Base-by-base conservation (phyloP, 495 filamentous ascomycete species). In the Talaromyces nanjingensis region DNA sequence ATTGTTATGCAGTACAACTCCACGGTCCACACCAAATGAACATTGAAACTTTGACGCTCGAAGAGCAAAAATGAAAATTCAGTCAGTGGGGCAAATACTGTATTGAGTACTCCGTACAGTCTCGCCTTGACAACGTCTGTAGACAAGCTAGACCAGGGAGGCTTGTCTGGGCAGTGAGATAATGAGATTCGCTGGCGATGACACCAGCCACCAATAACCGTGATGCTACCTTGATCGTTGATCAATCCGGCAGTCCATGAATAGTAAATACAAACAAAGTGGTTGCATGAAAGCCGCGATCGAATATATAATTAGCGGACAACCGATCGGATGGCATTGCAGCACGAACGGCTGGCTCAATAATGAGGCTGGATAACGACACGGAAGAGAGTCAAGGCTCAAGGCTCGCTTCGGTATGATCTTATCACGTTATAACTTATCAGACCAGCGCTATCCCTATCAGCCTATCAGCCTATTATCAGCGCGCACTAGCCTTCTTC, bases 401-500 rank as follows among this genome's bases (percentile, higher is more conserved):
- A 18, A 49, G 45, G 45, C 45, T 49, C 45, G 45, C 45, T 20
- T 49, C 20, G 16, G 45, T 20, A 49, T 7, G 45, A 49, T 49
- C 45, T 49, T 49, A 49, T 49, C 45, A 49, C 45, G 45, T 49
- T 49, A n/a, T n/a, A n/a, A n/a, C n/a, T n/a, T n/a, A 49, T 49
- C 45, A 9, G n/a, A 22, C n/a, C 45, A 20, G 45, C 45, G 45
- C 18, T 49, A 49, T 49, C 45, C 29, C 18, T 20, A 49, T 49
- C 45, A 49, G 45, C 16, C 16, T 49, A 49, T 49, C 45, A 20
- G 45, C 45, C 14, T 45, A 45, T 20, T 5, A 49, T 7, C 6
- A 49, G 45, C 7, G 1, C 18, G 7, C 45, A 20, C 45, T 49
- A 49, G 45, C 14, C 0, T 14, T 22, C 6, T 49, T 49, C 1